Percentiles rank a stretch among this genome's conserved stretches.
Evolutionary conservation across 352 stramenopile genomes (phyloP).

Genomic region (Globisporangium carolinianum): DNA sequence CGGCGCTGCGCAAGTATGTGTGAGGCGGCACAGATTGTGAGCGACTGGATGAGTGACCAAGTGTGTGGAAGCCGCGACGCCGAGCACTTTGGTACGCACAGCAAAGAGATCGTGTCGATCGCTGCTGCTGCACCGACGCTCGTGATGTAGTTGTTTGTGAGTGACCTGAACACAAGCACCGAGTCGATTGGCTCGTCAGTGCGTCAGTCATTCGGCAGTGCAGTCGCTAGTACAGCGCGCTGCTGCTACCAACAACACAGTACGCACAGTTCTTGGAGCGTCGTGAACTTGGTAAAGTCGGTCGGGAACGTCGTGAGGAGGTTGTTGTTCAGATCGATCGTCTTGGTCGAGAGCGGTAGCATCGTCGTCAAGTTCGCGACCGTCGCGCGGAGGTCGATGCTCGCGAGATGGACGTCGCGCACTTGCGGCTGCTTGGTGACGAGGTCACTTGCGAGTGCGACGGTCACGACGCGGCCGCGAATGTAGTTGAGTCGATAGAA

Average conservation of each 20-base stretch:
- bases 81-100: neutral
- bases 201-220: neutral
- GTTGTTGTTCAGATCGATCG: neutral
- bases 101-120: neutral
- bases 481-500: neutral
- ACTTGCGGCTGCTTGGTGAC: neutral
- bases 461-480: neutral
- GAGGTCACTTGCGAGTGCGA: neutral
- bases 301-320: neutral
- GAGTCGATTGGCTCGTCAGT: neutral
- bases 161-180: neutral
- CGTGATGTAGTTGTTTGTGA: conserved; percentile 3
- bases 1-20: neutral
- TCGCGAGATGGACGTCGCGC: conserved; percentile 3
- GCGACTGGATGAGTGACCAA: neutral
- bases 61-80: neutral
- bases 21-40: neutral
- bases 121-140: neutral
- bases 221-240: neutral
- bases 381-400: neutral
- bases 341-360: neutral
- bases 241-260: neutral
- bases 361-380: neutral
- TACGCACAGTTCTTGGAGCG: conserved; percentile 3
- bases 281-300: neutral